Base-by-base conservation (phyloP, 2,329 filamentous ascomycete species). In the Trichoderma semiorbis region DNA sequence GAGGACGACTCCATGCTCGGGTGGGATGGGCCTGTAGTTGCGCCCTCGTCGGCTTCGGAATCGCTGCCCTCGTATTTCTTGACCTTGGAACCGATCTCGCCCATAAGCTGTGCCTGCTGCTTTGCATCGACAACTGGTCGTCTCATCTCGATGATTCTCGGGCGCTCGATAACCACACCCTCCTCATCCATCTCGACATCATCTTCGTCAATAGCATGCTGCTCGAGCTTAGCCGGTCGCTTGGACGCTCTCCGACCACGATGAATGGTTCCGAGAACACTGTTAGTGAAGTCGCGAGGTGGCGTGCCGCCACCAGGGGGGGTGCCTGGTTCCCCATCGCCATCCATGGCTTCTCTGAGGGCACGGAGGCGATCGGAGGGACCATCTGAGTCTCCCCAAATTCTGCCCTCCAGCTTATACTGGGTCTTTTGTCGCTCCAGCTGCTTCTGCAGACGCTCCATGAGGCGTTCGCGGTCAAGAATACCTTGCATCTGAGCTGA, bases 381-480 rank as follows among this genome's bases (percentile, higher is more conserved):
- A 43, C 93, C 93, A 74, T 92, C 87, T 67, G 88, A 85, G 74
- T 97, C 93, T 74, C 91, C 91, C 92, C 95, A 97, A 10, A 94
- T 91, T 80, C 93, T 93, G 75, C 96, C 96, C 82, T 98, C 96
- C 36, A 99, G 89, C 82, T 98, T 98, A 83, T 94, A 97, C 79
- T 98, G 95, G 1, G 96, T 98, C 88, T 98, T 98, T 75, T 97
- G 95, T 74, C 96, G 88, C 84, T 98, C 95, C 55, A 99, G 89
- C 82, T 98, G 96, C 86, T 93, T 97, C 81, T 97, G 95, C 71
- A 99, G 87, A 68, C 95, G 91, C 79, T 94, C 93, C 92, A 99
- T 97, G 75, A 99, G 90, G 78, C 88, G 91, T 78, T 98, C 93
- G 30, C 96, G 92, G 80, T 98, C 95, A 75, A 99, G 85, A 73